Base-by-base conservation (phyloP, 2,329 filamentous ascomycete species). In the Diaporthe capsici region DNA sequence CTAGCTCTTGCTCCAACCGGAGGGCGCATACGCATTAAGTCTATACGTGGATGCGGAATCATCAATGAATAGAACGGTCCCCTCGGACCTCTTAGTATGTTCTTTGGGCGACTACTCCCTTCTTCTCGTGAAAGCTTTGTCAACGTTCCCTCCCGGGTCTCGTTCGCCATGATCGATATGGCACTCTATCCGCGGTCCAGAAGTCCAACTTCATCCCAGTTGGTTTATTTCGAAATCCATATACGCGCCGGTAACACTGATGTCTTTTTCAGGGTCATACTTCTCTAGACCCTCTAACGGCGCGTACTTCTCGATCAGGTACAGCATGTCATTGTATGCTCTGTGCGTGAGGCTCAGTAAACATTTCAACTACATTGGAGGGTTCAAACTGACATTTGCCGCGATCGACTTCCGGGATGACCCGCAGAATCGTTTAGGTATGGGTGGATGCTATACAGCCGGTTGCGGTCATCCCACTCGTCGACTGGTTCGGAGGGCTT, bases 321-420 rank as follows among this genome's bases (percentile, higher is more conserved):
- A 72, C 28, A 72, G 10, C 71, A 72, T 63, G n/a, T 63, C 71
- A 53, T 72, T 72, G 9, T 72, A 72, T 3, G 71, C 57, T 63
- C 42, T 72, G 12, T 9, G 17, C 9, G 2, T 2, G 31, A 42
- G 49, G 2, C 12, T 70, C 4, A 70, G 65, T 42, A n/a, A 13
- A 6, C 1, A 25, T 17, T 28, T 4, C 7, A 39, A 20, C 12
- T 17, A 1, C 1, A 8, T 20, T 5, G 12, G 25, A 37, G 9
- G 31, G 63, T 8, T 3, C 1, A 25, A 17, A n/a, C 42, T 51
- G 1, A 72, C 55, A 72, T 72, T 20, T 37, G 22, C 47, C 70
- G 51, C 25, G 70, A 72, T 4, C 12, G n/a, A 31, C 70, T 72
- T 31, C 70, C 70, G 28, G 55, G 28, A 12, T 72, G 70, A 2